Percentiles rank a stretch among this genome's conserved stretches.
Conservation (phyloP, 768 basidiomycete genomes). For the Boletus rubescentipes region DNA sequence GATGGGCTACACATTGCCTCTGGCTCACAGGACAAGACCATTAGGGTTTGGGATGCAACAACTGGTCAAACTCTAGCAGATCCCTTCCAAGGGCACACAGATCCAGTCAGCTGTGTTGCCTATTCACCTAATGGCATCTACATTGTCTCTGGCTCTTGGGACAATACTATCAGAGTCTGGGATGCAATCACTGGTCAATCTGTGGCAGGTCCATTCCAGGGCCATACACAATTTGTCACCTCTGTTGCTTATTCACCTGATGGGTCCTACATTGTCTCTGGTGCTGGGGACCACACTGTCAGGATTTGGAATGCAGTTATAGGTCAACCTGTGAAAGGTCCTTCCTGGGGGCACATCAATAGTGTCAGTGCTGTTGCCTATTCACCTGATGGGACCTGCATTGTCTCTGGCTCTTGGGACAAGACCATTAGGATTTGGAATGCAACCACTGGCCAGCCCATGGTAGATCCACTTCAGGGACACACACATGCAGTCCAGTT, state of each 20-base stretch:
- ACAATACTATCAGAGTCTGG: slow-evolving; percentile 13
- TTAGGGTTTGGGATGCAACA: neutral
- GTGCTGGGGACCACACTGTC: too few species aligned
- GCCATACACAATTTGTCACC: too few species aligned
- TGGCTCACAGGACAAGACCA: neutral
- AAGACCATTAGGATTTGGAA: neutral
- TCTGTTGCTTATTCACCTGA: too few species aligned
- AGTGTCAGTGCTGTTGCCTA: too few species aligned
- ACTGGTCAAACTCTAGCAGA: neutral
- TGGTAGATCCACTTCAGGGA: neutral
- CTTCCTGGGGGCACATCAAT: too few species aligned
- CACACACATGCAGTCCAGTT: neutral
- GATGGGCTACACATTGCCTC: neutral
- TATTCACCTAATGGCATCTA: neutral
- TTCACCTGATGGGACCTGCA: neutral
- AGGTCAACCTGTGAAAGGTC: too few species aligned
- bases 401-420: neutral
- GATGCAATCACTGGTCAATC: slow-evolving; percentile 4
- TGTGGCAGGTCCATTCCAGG: neutral
- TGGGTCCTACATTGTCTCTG: too few species aligned
- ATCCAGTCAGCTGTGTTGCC: neutral
- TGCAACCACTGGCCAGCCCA: neutral
- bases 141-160: neutral
- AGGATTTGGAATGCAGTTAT: too few species aligned
- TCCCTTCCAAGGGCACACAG: neutral